Base-by-base conservation (phyloP, 352 stramenopile species). In the Globisporangium perplexum region DNA sequence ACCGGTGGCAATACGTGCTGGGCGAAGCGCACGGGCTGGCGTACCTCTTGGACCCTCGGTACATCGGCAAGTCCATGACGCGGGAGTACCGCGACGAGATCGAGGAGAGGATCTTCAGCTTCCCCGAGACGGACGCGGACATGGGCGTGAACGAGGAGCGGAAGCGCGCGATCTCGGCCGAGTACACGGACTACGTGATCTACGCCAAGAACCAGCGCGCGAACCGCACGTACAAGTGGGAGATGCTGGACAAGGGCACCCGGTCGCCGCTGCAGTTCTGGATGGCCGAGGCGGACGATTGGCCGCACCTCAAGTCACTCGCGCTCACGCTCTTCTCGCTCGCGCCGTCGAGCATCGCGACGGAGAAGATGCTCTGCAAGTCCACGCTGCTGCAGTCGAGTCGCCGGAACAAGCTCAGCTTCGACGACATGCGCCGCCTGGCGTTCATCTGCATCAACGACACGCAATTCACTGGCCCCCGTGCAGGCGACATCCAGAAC, bases 361-460 rank as follows among this genome's bases (percentile, higher is more conserved):
- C 75, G 0, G 82, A 93, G 49, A 88, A 89, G 57, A 77, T 70
- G 44, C 44, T 90, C 23, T 88, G 78, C 59, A 88, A 87, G 55
- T 69, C 64, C 14, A 78, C 74, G 30, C 59, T 92, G 33, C 56
- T 74, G 44, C 75, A 88, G 49, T 83, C 77, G 17, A 83, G 70
- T 60, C 73, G 74, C 33, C 75, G 74, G 28, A 92, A 90, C 61
- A 89, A 90, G 46, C 67, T 90, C 11, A 68, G 69, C 33, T 82
- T 85, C 45, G 77, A 90, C 43, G 71, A 87, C 57, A 86, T 88
- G 74, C 68, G 77, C 1, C 69, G 77, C n/a, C 57, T 90, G 20
- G 78, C 79, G 35, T 92, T 92, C 52, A 87, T 90, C 41, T 86
- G 70, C 53, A 89, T 92, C 69, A 92, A 92, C 42, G 82, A 92